These are phyloP conservation scores for Exophiala viscosa DNA, from an alignment of 2,329 filamentous ascomycete species.

Conservation along the genomic window DNA sequence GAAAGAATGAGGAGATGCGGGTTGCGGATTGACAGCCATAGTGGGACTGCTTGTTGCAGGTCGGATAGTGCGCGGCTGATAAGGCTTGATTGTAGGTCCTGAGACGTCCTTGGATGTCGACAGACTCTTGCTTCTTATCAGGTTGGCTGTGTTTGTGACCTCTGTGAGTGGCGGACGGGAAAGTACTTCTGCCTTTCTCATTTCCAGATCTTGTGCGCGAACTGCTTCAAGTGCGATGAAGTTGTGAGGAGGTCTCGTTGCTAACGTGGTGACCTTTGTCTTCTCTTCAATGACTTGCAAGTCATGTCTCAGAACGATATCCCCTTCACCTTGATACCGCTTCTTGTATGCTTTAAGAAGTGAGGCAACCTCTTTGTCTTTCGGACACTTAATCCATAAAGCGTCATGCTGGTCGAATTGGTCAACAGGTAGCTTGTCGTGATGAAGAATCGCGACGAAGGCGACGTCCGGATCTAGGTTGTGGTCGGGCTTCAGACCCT, in stretches of 20 bases:
- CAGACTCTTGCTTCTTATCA: not conserved
- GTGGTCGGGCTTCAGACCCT: constrained; percentile 5
- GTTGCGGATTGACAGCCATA: not conserved
- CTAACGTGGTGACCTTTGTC: constrained; percentile 13
- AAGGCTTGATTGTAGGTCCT: not conserved
- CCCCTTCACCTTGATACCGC: not conserved
- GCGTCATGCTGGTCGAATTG: constrained; percentile 1
- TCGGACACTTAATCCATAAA: constrained; percentile 17
- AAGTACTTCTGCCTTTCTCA: not conserved
- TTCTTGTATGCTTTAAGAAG: constrained; percentile 14
- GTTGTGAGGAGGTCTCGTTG: constrained; percentile 25
- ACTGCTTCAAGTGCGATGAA: constrained; percentile 31
- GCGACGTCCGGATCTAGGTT: constrained; percentile 8
- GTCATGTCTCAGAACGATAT: constrained; percentile 12
- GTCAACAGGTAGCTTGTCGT: constrained; percentile 4
- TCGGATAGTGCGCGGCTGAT: not conserved
- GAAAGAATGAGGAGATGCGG: not conserved
- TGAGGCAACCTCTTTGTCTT: constrained; percentile 3
- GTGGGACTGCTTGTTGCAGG: not conserved
- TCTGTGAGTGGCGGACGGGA: constrained; percentile 2
- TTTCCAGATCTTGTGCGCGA: constrained; percentile 7
- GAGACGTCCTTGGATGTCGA: not conserved
- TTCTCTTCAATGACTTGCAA: constrained; percentile 3
- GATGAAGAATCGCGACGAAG: constrained; percentile 14
- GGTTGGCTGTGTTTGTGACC: constrained; percentile 4